Conservation (phyloP, 2,329 filamentous ascomycete genomes). For the Colletotrichum gloeosporioides region DNA sequence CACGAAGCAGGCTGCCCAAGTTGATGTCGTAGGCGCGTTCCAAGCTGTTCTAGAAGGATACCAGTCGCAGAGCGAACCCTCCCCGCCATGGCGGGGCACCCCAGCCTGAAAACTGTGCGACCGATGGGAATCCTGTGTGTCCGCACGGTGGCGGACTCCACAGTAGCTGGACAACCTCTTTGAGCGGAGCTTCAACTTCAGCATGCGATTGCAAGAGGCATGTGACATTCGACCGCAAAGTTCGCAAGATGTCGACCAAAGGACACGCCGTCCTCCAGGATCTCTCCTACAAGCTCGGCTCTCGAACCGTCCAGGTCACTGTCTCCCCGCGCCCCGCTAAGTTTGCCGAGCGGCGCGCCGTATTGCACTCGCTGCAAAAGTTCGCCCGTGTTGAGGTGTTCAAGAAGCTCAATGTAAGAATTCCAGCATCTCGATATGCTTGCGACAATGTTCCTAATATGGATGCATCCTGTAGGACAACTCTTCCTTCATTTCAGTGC, state of each 20-base stretch:
- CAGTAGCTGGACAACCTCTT: conserved; percentile 8
- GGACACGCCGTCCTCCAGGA: conserved; percentile 1
- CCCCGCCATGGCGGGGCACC: conserved; percentile 21
- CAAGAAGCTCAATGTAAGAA: conserved; percentile 47
- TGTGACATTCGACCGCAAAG: neutral
- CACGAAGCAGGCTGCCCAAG: neutral
- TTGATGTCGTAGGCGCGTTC: conserved; percentile 6
- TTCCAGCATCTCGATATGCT: neutral
- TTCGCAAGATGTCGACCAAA: conserved; percentile 7
- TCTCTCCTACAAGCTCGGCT: neutral
- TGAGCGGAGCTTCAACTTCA: neutral
- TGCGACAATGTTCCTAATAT: neutral
- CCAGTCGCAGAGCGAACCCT: neutral
- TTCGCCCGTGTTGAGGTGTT: conserved; percentile 58
- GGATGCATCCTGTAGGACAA: conserved; percentile 44
- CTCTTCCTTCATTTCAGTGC: conserved; percentile 56
- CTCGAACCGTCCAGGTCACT: conserved; percentile 52
- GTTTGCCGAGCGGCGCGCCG: conserved; percentile 60
- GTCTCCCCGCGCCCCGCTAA: conserved; percentile 57
- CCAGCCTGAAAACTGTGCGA: neutral
- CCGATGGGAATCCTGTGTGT: fast-evolving
- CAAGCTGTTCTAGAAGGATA: conserved; percentile 21
- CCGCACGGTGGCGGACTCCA: neutral
- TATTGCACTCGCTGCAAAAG: conserved; percentile 56
- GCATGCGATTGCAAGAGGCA: neutral